phyloP scores from a whole-genome alignment of 306 rosid species.

The Chamaecrista fasciculata region DNA sequence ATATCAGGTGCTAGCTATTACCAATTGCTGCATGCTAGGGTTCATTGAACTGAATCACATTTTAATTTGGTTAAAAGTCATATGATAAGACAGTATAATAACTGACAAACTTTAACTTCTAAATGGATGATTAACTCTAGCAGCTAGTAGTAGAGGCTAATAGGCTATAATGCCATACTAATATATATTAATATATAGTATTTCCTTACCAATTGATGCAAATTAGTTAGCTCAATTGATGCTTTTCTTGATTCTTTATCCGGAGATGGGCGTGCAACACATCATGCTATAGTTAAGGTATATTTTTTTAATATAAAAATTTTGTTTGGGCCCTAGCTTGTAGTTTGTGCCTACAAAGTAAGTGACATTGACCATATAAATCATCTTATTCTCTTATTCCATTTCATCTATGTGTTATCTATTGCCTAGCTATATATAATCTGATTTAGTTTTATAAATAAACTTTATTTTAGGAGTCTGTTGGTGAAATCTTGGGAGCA shows the following conservation, averaged over 20 bases:
- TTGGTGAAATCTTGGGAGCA: conserved; percentile 59
- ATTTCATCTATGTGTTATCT: not conserved
- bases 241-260: conserved; percentile 70
- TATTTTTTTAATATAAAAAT: not conserved
- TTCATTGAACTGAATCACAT: no score
- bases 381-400: not conserved
- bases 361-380: not conserved
- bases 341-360: not conserved
- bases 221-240: conserved; percentile 52
- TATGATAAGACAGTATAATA: no score
- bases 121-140: no score
- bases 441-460: not conserved
- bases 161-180: no score
- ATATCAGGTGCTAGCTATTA: no score
- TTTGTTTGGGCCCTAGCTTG: not conserved
- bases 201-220: no score
- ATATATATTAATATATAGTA: no score
- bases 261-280: conserved; percentile 36
- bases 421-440: not conserved
- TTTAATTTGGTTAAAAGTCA: no score
- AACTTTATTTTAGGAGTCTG: conserved; percentile 61
- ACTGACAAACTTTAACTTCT: no score
- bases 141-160: no score
- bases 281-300: conserved; percentile 64
- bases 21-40: no score